Percentiles rank a stretch among this genome's conserved stretches.
phyloP scores from a whole-genome alignment of 208 protist species.

The Herpetomonas tarakana region DNA sequence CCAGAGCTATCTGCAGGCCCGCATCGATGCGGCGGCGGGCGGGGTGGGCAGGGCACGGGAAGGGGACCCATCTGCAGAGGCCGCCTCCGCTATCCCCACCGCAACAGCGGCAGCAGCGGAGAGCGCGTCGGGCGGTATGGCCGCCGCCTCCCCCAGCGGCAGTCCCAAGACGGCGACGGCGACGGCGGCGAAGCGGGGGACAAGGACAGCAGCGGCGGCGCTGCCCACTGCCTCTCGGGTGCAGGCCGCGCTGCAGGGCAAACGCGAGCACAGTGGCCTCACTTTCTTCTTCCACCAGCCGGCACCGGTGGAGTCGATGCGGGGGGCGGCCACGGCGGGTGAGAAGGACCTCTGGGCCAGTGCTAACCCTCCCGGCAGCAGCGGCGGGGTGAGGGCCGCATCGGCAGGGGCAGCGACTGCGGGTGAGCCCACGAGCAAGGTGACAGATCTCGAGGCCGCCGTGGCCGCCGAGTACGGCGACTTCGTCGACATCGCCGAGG shows the following conservation, averaged over 20 bases:
- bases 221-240: neutral
- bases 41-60: too few species aligned
- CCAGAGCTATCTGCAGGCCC: neutral
- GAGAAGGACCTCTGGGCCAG: neutral
- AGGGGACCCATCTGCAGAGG: too few species aligned
- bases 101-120: too few species aligned
- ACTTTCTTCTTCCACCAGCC: constrained; percentile 7
- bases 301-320: neutral
- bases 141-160: neutral
- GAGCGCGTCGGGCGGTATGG: neutral
- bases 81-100: too few species aligned
- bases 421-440: neutral
- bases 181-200: neutral
- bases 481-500: constrained; percentile 51
- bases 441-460: neutral
- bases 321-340: neutral
- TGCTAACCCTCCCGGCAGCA: neutral
- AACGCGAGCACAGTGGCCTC: neutral
- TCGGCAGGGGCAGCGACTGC: neutral
- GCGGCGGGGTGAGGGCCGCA: neutral
- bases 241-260: neutral
- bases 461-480: constrained; percentile 30
- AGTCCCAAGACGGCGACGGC: neutral
- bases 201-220: neutral
- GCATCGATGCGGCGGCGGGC: neutral